A percentile compares a stretch with the other conserved stretches of the same genome.
Conservation (phyloP, 805 yeast genomes). For the Myxozyma kluyveri region DNA sequence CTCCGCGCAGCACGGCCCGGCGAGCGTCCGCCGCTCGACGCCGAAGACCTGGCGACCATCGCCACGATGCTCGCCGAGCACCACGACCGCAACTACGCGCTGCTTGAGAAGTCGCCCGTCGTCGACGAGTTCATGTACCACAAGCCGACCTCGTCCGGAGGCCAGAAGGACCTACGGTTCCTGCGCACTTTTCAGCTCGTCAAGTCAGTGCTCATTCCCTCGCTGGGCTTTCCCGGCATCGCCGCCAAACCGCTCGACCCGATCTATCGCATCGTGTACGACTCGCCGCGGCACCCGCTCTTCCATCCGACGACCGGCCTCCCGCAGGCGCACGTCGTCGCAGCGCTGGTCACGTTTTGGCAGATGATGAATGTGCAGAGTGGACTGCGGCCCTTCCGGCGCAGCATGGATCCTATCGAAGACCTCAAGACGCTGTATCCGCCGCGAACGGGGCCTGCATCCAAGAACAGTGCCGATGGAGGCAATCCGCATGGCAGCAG, state of each 20-base stretch:
- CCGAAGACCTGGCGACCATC: slow-evolving; percentile 8
- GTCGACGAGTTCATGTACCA: slow-evolving; percentile 19
- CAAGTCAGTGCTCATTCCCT: slow-evolving; percentile 24
- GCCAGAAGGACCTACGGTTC: not conserved
- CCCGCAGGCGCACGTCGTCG: slow-evolving; percentile 24
- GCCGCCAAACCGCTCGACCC: slow-evolving; percentile 27
- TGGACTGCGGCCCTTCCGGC: slow-evolving; percentile 11
- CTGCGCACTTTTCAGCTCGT: slow-evolving; percentile 6
- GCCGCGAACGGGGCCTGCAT: slow-evolving; percentile 1
- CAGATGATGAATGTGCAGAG: slow-evolving; percentile 30
- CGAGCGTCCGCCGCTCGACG: not conserved
- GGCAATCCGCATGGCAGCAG: too few species aligned
- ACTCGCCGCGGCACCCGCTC: slow-evolving; percentile 28
- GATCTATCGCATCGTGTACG: slow-evolving; percentile 27
- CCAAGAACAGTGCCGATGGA: too few species aligned
- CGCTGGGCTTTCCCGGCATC: slow-evolving; percentile 28
- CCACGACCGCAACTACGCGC: slow-evolving; percentile 8
- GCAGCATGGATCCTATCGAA: slow-evolving; percentile 26
- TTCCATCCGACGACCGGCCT: slow-evolving; percentile 20
- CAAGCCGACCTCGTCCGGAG: slow-evolving; percentile 1
- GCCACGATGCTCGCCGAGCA: slow-evolving; percentile 20
- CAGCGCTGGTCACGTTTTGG: slow-evolving; percentile 29
- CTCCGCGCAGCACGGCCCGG: slow-evolving; percentile 1
- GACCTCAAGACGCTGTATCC: slow-evolving; percentile 6
- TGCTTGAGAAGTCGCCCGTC: slow-evolving; percentile 6